Evolutionary conservation across 805 yeast species (phyloP), one percentile per base, ranked within the genome.

Genomic region (Wickerhamomyces subpelliculosus): DNA sequence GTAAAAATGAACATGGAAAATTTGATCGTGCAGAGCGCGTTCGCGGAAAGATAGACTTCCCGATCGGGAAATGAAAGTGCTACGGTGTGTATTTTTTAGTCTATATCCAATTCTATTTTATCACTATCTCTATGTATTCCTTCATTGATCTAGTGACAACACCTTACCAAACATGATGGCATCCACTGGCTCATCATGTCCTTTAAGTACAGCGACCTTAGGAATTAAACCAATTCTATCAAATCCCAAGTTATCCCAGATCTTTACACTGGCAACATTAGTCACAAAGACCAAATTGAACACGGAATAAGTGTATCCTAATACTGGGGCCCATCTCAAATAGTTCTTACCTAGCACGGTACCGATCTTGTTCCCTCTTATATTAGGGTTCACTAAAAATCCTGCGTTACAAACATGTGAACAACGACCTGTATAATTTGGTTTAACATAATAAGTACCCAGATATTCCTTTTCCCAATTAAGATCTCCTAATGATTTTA

Each of bases 331-430:
- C 75, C 81, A 78, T 36, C 61, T 55, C 32, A 87, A 54, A 54
- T 84, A 89, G 31, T 71, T 62, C 39, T 63, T 62, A 5, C 94
- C 97, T 53, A 89, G 53, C n/a, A 70, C 70, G 26, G 62, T 68
- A 2, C 96, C 96, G 13, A 85, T 59, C 9, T 83, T 80, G 34
- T 68, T 57, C 0, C 94, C 93, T 44, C 97, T 70, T 20, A 64
- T 62, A 0, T 45, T 45, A 8, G 68, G 65, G 41, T 73, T 73
- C 7, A 89, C 95, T 10, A 87, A 55, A 53, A 89, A 89, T 0
- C 94, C 96, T 0, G 80, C 96, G 56, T 89, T 89, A 52, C 96
- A 86, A 22, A 76, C 80, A 52, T 89, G 96, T 0, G 93, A 77
- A 45, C 90, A 80, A 41, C 95, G 72, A 8, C 95, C 96, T 3